phyloP scores from a whole-genome alignment of 192 early-diverging fungal species.

The Coemansia guatemalensis region DNA sequence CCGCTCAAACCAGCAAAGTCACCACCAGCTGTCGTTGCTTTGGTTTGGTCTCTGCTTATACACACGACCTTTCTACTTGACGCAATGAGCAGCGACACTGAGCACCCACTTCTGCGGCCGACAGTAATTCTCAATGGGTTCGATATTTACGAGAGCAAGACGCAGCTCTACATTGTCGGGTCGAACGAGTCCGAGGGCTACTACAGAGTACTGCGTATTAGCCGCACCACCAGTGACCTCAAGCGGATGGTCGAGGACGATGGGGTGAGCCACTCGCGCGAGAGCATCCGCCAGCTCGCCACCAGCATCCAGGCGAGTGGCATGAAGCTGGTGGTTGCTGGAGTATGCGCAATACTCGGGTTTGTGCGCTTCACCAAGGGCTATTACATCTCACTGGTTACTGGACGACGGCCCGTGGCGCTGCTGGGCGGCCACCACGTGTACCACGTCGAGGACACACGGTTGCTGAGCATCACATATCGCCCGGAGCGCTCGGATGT shows the following conservation, averaged over 20 bases:
- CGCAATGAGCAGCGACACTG: conserved; percentile 18
- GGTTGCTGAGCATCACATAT: conserved; percentile 69
- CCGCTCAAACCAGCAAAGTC: too few relatives aligned
- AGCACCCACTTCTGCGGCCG: conserved; percentile 28
- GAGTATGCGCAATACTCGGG: conserved; percentile 54
- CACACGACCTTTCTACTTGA: neutral
- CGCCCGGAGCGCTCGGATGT: conserved; percentile 73
- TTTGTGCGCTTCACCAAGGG: conserved; percentile 92
- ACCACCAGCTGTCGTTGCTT: too few relatives aligned
- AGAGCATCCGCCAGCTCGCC: conserved; percentile 69
- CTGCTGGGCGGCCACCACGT: conserved; percentile 93
- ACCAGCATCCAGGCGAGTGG: conserved; percentile 76
- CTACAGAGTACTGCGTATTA: conserved; percentile 86
- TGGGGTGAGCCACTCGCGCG: conserved; percentile 67
- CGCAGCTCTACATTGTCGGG: conserved; percentile 82
- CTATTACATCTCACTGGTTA: conserved; percentile 88
- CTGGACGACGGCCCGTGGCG: conserved; percentile 79
- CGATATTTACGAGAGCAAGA: conserved; percentile 85
- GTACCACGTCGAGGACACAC: conserved; percentile 92
- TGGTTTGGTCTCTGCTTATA: too few relatives aligned
- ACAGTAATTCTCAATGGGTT: conserved; percentile 66
- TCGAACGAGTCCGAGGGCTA: conserved; percentile 72
- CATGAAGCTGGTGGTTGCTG: conserved; percentile 36
- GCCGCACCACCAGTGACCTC: conserved; percentile 64
- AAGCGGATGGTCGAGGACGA: conserved; percentile 80